Percentiles rank a stretch among this genome's conserved stretches.
phyloP scores from a whole-genome alignment of 768 basidiomycete species.

The Pleurotus ostreatus region DNA sequence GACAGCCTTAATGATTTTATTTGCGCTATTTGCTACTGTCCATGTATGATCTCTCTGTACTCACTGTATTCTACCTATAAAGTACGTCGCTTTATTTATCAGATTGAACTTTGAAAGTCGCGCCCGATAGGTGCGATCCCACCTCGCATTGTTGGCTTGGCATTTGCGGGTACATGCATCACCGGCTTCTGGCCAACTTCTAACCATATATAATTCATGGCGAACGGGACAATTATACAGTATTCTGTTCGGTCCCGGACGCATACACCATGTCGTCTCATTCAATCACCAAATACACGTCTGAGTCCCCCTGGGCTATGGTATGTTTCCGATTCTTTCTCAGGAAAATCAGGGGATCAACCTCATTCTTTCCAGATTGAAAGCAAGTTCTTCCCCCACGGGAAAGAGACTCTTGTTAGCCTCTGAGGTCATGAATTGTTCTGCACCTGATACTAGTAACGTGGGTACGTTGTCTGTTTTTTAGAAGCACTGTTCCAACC shows the following conservation, averaged over 20 bases:
- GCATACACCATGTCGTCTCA: slow-evolving; percentile 48
- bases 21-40: neutral
- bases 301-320: slow-evolving; percentile 84
- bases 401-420: slow-evolving; percentile 85
- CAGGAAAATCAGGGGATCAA: neutral
- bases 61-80: slow-evolving; percentile 14
- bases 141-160: slow-evolving; percentile 1
- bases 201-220: neutral
- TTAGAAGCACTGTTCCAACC: neutral
- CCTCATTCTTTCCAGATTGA: slow-evolving; percentile 51
- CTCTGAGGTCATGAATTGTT: slow-evolving; percentile 87
- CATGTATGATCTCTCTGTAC: slow-evolving; percentile 10
- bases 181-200: neutral
- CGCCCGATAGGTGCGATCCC: neutral
- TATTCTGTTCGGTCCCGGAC: too few relatives aligned
- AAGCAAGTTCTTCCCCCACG: slow-evolving; percentile 89
- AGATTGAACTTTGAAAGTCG: too few relatives aligned
- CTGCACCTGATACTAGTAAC: slow-evolving; percentile 96
- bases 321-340: slow-evolving; percentile 36
- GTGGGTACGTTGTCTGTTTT: slow-evolving; percentile 64
- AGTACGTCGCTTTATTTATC: slow-evolving; percentile 4
- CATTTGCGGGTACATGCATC: neutral
- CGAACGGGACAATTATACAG: neutral
- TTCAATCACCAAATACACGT: slow-evolving; percentile 74
- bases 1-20: slow-evolving; percentile 12